A percentile compares a stretch with the other conserved stretches of the same genome.
phyloP scores from a whole-genome alignment of 2,329 filamentous ascomycete genomes.

The Byssochlamys sp. region DNA sequence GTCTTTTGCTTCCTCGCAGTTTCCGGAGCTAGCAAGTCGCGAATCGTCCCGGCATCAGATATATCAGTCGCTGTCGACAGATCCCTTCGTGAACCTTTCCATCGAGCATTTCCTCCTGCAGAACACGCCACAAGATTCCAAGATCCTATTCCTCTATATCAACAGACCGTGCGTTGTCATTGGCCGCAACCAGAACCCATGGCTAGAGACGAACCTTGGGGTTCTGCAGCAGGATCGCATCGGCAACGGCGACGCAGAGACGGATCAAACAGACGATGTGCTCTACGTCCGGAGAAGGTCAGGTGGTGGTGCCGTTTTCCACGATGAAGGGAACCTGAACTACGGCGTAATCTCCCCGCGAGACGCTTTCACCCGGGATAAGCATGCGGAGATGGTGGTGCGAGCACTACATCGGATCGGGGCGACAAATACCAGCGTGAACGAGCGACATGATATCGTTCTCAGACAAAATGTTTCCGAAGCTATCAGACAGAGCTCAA shows the following conservation, averaged over 20 bases:
- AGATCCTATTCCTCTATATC: conserved; percentile 74
- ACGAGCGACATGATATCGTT: conserved; percentile 87
- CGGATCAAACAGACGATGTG: conserved; percentile 26
- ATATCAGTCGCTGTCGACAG: conserved; percentile 58
- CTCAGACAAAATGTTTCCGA: conserved; percentile 29
- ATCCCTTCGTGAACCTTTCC: conserved; percentile 84
- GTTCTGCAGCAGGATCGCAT: conserved; percentile 42
- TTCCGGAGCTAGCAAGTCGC: conserved; percentile 26
- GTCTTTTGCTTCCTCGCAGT: conserved; percentile 19
- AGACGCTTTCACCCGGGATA: conserved; percentile 66
- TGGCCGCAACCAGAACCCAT: conserved; percentile 94
- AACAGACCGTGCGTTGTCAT: conserved; percentile 83
- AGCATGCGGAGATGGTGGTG: conserved; percentile 85
- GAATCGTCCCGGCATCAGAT: conserved; percentile 46
- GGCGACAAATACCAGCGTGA: conserved; percentile 58
- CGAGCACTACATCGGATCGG: conserved; percentile 54
- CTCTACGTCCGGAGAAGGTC: conserved; percentile 72
- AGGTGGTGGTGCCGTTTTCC: conserved; percentile 87
- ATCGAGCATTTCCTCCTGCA: conserved; percentile 85
- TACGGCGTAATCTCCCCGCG: conserved; percentile 84
- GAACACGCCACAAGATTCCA: conserved; percentile 60
- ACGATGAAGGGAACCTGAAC: conserved; percentile 87
- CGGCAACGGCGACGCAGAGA: conserved; percentile 8
- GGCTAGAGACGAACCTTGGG: conserved; percentile 74
- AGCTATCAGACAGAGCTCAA: conserved; percentile 16